These are phyloP conservation scores for Astragalus membranaceus DNA, from an alignment of 306 rosid genomes.

Conservation along the genomic window DNA sequence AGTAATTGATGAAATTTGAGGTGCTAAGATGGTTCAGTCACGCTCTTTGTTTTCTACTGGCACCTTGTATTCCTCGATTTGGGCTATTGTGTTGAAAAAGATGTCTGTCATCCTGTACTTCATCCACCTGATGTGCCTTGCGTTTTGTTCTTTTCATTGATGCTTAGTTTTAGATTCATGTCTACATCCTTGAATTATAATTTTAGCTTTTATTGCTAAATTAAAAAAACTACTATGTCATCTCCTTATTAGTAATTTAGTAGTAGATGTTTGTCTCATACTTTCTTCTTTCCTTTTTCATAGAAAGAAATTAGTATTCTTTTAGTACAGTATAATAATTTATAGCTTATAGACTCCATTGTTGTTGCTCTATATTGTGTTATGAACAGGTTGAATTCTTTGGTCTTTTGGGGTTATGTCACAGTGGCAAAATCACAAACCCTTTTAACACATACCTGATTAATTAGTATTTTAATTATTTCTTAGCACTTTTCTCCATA, in stretches of 20 bases:
- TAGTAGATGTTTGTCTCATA: neutral
- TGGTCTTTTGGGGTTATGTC: constrained; percentile 4
- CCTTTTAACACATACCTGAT: neutral
- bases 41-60: neutral
- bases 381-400: neutral
- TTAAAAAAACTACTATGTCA: neutral
- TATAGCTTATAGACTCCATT: neutral
- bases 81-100: neutral
- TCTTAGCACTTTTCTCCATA: neutral
- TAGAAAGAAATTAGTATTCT: neutral
- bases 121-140: neutral
- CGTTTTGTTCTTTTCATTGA: neutral
- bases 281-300: neutral
- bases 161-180: constrained; percentile 15
- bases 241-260: neutral
- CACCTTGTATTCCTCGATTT: neutral
- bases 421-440: neutral
- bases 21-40: constrained; percentile 8
- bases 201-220: neutral
- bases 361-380: constrained; percentile 2
- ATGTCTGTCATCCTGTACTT: constrained; percentile 8
- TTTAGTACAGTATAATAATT: neutral
- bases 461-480: neutral
- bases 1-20: constrained; percentile 9
- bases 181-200: neutral